phyloP scores from a whole-genome alignment of 2,329 filamentous ascomycete species.

The Exophiala phaeomuriformis region DNA sequence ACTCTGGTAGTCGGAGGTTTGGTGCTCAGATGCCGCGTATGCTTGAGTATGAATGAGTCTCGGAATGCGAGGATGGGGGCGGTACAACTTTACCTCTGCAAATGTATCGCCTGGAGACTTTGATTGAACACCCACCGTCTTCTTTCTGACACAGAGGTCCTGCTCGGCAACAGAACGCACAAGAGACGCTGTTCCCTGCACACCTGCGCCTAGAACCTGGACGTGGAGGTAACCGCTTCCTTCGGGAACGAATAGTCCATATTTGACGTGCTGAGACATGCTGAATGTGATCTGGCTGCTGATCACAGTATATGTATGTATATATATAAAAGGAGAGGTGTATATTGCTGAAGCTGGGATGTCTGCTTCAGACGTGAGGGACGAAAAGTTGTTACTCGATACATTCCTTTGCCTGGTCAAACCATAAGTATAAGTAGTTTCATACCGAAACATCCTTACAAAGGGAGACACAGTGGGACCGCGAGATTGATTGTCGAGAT shows the following conservation, averaged over 20 bases:
- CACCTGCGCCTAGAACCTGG: not conserved
- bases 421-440: not conserved
- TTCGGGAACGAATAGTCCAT: conserved; percentile 14
- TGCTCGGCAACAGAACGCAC: conserved; percentile 13
- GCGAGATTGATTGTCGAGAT: not conserved
- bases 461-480: not conserved
- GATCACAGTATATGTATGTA: too few species aligned
- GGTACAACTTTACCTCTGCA: conserved; percentile 10
- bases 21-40: not conserved
- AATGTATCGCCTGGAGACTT: not conserved
- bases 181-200: conserved; percentile 1
- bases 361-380: not conserved
- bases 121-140: conserved; percentile 1
- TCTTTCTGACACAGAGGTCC: conserved; percentile 19
- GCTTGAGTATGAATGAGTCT: conserved; percentile 1
- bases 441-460: not conserved
- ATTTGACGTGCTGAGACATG: not conserved
- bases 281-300: not conserved
- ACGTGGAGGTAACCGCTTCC: conserved; percentile 5
- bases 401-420: not conserved
- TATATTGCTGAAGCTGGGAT: not conserved
- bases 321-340: too few species aligned
- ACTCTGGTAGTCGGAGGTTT: not conserved
- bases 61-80: conserved; percentile 3
- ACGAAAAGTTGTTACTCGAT: not conserved